Evolutionary conservation across 2,329 filamentous ascomycete species (phyloP).

Genomic region (Zymoseptoria brevis): DNA sequence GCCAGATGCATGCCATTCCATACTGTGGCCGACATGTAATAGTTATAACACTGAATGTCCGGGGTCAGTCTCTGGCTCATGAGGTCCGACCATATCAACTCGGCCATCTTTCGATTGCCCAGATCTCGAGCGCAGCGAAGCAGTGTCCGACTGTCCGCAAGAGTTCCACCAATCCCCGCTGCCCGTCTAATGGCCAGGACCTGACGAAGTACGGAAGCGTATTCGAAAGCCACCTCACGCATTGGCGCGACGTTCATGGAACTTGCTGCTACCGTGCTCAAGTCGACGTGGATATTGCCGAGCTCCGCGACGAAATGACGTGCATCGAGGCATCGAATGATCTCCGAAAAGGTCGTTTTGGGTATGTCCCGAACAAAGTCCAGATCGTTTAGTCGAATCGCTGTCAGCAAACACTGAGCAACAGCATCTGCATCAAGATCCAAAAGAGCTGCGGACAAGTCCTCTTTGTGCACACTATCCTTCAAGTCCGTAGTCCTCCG

Average conservation of each 20-base stretch:
- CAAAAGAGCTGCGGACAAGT: slow-evolving; percentile 18
- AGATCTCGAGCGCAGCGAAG: slow-evolving; percentile 45
- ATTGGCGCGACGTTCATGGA: slow-evolving; percentile 36
- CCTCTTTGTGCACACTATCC: slow-evolving; percentile 12
- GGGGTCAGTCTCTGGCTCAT: slow-evolving; percentile 32
- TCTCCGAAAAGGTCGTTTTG: slow-evolving; percentile 52
- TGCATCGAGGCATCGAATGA: slow-evolving; percentile 56
- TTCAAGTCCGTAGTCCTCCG: not conserved
- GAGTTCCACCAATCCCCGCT: slow-evolving; percentile 32
- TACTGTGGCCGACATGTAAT: slow-evolving; percentile 44
- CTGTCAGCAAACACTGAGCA: slow-evolving; percentile 21
- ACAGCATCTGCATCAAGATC: slow-evolving; percentile 17
- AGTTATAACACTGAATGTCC: slow-evolving; percentile 47
- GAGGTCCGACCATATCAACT: slow-evolving; percentile 42
- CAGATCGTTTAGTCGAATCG: slow-evolving; percentile 18
- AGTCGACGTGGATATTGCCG: slow-evolving; percentile 39
- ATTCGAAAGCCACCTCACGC: slow-evolving; percentile 33
- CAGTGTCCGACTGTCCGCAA: slow-evolving; percentile 46
- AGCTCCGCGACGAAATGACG: slow-evolving; percentile 41
- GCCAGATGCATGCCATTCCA: slow-evolving; percentile 35
- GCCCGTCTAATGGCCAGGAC: slow-evolving; percentile 34
- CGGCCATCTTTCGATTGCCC: slow-evolving; percentile 38
- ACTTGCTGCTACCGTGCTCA: slow-evolving; percentile 43
- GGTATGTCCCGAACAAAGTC: slow-evolving; percentile 38
- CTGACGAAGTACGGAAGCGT: slow-evolving; percentile 30